Base-by-base conservation (phyloP, 2,329 filamentous ascomycete genomes). In the Trichoderma sp. region DNA sequence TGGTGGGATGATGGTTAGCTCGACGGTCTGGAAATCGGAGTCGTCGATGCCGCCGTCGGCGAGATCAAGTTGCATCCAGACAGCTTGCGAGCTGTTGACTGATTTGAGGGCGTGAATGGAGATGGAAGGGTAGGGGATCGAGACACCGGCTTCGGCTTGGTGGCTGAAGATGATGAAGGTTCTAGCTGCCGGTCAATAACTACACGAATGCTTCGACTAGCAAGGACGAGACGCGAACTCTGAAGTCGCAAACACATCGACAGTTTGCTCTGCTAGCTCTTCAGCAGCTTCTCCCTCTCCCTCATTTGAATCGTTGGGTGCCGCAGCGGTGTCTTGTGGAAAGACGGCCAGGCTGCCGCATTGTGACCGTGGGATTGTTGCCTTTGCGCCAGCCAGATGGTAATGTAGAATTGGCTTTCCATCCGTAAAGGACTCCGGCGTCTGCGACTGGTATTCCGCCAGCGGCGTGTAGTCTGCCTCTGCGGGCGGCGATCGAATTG, bases 91-190 rank as follows among this genome's bases (percentile, higher is more conserved):
- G 22, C 78, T 75, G 59, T 75, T 76, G 73, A 86, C 81, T 67
- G 87, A 86, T 78, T 92, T 90, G 72, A 91, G 86, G 0, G 90
- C 92, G 76, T 93, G 91, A 17, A 94, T 88, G 25, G 89, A 89
- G 76, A 94, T 91, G 69, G 87, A 82, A 3, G 89, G 90, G 78
- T 93, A 94, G 0, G 90, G 87, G 71, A 94, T 90, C 48, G 87
- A 84, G 53, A 92, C 79, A 70, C 91, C 92, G 19, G 80, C 84
- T 39, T 83, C 81, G 13, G 82, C 84, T 4, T 83, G 77, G 13
- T 80, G 78, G 71, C 89, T 90, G 80, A 88, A 93, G 69, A 94
- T 78, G 15, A 83, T 87, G 66, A 94, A 82, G 72, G 73, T 74
- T 37, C 76, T 81, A 1, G 50, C 25, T 22, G 15, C 29, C 25